A percentile compares a stretch with the other conserved stretches of the same genome.
These are phyloP conservation scores for Cucumis sativus DNA, from an alignment of 306 rosid genomes.

Conservation along the genomic window DNA sequence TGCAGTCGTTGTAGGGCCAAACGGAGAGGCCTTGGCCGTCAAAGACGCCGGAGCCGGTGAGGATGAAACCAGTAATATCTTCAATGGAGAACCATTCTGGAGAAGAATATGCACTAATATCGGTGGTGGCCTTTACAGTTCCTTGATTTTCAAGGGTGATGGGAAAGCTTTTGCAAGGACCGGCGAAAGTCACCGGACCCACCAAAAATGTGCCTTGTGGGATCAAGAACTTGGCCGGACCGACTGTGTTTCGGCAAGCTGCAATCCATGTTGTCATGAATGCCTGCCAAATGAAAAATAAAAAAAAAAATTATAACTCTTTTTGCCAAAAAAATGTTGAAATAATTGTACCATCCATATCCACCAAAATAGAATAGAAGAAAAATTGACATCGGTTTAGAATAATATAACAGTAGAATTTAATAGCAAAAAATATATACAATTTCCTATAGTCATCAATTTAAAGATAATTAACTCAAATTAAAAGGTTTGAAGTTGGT, in stretches of 20 bases:
- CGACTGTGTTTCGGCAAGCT: conserved; percentile 36
- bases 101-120: conserved; percentile 21
- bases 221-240: conserved; percentile 32
- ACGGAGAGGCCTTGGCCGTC: conserved; percentile 47
- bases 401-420: too few species aligned
- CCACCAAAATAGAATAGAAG: too few species aligned
- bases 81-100: conserved; percentile 56
- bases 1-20: conserved; percentile 33
- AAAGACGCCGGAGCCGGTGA: conserved; percentile 44
- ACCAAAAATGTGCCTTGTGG: conserved; percentile 36
- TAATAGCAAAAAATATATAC: too few species aligned
- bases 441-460: too few species aligned
- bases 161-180: conserved; percentile 53
- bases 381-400: not conserved
- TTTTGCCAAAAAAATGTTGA: too few species aligned
- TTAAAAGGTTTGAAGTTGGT: not conserved
- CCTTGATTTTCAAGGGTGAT: conserved; percentile 37
- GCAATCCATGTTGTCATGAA: conserved; percentile 51
- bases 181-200: conserved; percentile 40
- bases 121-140: conserved; percentile 29
- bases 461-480: not conserved
- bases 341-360: too few species aligned
- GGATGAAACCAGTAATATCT: conserved; percentile 17
- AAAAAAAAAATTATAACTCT: too few species aligned
- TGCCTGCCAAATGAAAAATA: conserved; percentile 24